Evolutionary conservation across 2,329 filamentous ascomycete species (phyloP).

Genomic region (Rhinocladiella similis): DNA sequence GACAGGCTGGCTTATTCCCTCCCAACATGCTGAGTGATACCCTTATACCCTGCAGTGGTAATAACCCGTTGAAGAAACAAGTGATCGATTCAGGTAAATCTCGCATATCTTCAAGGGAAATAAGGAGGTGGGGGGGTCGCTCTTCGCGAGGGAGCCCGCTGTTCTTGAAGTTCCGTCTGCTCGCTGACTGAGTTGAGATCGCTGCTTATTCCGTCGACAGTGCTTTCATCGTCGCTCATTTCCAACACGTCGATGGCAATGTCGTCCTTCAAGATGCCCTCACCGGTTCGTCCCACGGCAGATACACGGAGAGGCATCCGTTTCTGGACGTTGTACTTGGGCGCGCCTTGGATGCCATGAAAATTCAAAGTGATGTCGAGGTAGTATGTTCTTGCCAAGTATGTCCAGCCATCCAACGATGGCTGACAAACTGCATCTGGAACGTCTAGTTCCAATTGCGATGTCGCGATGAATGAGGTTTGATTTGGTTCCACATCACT

Average conservation of each 20-base stretch:
- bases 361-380: constrained; percentile 18
- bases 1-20: too few relatives aligned
- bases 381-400: constrained; percentile 17
- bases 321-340: constrained; percentile 17
- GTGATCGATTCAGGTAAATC: too few relatives aligned
- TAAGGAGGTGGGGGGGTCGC: constrained; percentile 20
- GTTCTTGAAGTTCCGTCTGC: not conserved
- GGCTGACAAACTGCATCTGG: constrained; percentile 23
- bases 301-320: constrained; percentile 12
- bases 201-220: not conserved
- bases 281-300: constrained; percentile 1
- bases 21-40: too few relatives aligned
- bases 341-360: constrained; percentile 17
- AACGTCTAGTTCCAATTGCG: constrained; percentile 19
- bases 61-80: too few relatives aligned
- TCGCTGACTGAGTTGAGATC: not conserved
- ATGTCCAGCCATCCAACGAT: constrained; percentile 11
- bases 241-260: constrained; percentile 7
- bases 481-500: not conserved
- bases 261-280: constrained; percentile 7
- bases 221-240: constrained; percentile 4
- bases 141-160: not conserved
- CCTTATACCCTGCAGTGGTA: too few relatives aligned
- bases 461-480: constrained; percentile 13
- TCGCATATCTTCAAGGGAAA: constrained; percentile 14